Conservation (phyloP, 257 asterid species). For the Nicotiana tabacum region DNA sequence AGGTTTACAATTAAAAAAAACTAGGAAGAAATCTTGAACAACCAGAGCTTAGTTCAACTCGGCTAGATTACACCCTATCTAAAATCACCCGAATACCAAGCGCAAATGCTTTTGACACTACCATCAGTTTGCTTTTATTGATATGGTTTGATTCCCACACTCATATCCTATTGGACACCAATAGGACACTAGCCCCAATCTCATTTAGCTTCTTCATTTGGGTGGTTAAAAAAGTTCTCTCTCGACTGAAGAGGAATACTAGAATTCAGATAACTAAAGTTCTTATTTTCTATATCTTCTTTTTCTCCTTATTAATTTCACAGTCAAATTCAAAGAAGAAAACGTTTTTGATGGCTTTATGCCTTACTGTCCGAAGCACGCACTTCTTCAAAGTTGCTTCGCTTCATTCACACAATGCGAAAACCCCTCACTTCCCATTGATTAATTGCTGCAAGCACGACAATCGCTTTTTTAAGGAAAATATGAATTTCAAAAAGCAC, state of each 20-base stretch:
- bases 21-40: too few relatives aligned
- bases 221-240: background rate
- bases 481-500: too few relatives aligned
- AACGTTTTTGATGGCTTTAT: background rate
- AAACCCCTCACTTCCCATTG: background rate
- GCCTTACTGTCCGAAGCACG: background rate
- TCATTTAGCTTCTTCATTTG: background rate
- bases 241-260: background rate
- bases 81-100: background rate
- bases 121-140: background rate
- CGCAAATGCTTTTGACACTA: background rate
- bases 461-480: background rate
- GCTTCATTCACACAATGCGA: background rate
- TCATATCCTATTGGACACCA: background rate
- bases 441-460: background rate
- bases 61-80: background rate
- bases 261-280: background rate
- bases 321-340: background rate
- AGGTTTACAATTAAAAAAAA: background rate
- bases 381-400: background rate
- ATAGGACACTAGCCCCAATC: background rate
- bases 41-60: background rate
- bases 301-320: background rate
- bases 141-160: background rate
- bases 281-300: background rate